Evolutionary conservation across 1,284 basidiomycete species (phyloP).

Genomic region (Ceratobasidium sp.): DNA sequence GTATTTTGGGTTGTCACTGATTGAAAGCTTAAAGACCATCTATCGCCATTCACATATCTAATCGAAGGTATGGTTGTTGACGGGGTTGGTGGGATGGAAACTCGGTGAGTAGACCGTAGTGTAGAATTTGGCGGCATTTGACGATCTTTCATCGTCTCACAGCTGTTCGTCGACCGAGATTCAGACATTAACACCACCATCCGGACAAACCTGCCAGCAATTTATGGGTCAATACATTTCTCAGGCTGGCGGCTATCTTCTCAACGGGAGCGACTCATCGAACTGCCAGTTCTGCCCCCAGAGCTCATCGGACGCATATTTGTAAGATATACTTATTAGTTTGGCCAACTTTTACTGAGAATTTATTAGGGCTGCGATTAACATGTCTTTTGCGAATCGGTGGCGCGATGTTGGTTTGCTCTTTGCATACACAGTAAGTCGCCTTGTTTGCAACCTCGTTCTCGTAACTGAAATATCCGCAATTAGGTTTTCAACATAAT

Average conservation of each 20-base stretch:
- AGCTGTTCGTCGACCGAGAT: conserved; percentile 78
- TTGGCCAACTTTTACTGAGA: neutral
- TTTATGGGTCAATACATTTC: conserved; percentile 79
- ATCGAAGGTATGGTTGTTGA: conserved; percentile 71
- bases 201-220: conserved; percentile 77
- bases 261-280: conserved; percentile 74
- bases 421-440: conserved; percentile 63
- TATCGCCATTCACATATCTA: conserved; percentile 82
- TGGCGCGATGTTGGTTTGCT: conserved; percentile 84
- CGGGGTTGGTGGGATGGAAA: conserved; percentile 55
- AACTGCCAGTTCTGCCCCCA: conserved; percentile 72
- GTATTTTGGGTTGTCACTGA: neutral
- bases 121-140: conserved; percentile 54
- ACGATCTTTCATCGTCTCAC: conserved; percentile 57
- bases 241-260: conserved; percentile 81
- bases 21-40: conserved; percentile 60
- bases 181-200: conserved; percentile 77
- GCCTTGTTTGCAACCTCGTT: conserved; percentile 54
- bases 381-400: conserved; percentile 74
- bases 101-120: conserved; percentile 1
- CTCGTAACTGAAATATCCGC: neutral
- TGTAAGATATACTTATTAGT: conserved; percentile 26
- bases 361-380: conserved; percentile 72
- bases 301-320: conserved; percentile 65
- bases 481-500: conserved; percentile 12